A percentile compares a stretch with the other conserved stretches of the same genome.
phyloP scores from a whole-genome alignment of 768 basidiomycete genomes.

The Xerocomellus amylosporus region DNA sequence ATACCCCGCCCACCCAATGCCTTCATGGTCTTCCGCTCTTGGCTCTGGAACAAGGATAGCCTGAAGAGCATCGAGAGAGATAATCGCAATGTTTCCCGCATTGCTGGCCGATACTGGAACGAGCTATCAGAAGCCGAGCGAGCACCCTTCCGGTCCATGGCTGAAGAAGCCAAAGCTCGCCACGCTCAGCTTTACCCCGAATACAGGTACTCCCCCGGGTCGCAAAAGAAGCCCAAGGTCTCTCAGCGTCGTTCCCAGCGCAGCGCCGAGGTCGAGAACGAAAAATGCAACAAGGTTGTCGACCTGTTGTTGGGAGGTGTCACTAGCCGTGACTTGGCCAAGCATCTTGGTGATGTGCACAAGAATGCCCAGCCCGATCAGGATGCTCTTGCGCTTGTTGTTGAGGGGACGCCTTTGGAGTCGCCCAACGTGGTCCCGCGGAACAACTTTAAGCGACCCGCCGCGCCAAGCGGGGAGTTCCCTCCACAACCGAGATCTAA shows the following conservation, averaged over 20 bases:
- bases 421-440: neutral
- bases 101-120: conserved; percentile 71
- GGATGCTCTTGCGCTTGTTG: neutral
- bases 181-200: conserved; percentile 54
- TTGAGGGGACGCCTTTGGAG: neutral
- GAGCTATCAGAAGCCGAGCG: conserved; percentile 47
- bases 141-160: conserved; percentile 44
- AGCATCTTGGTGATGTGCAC: conserved; percentile 16
- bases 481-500: conserved; percentile 6
- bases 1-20: conserved; percentile 81
- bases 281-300: conserved; percentile 40
- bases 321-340: conserved; percentile 30
- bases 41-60: conserved; percentile 52
- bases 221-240: conserved; percentile 27
- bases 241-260: conserved; percentile 35
- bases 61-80: conserved; percentile 56
- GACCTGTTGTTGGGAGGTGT: conserved; percentile 35
- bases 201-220: conserved; percentile 60
- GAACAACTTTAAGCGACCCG: conserved; percentile 9
- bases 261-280: conserved; percentile 34
- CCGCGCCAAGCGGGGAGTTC: neutral
- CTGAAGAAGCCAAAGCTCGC: conserved; percentile 43
- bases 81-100: conserved; percentile 70
- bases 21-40: conserved; percentile 80
- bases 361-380: neutral